Base-by-base conservation (phyloP, 202 grass and related monocot species). In the Musa balbisiana region DNA sequence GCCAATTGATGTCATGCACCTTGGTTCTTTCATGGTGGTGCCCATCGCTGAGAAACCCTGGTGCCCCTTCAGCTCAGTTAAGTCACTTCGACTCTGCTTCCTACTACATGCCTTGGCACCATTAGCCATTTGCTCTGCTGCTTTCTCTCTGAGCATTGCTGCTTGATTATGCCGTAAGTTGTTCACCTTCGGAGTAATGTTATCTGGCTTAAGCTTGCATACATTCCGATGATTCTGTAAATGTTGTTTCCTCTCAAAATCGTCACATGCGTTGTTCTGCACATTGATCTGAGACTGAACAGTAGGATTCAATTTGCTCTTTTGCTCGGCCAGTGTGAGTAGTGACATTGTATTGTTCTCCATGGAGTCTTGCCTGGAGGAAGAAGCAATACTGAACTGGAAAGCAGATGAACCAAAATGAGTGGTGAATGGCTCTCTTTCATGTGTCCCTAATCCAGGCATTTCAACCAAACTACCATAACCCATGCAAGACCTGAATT, bases 61-160 rank as follows among this genome's bases (percentile, higher is more conserved):
- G 6, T 8, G 76, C 62, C 52, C 2, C 19, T 49, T 27, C 27
- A 56, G 76, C 23, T 60, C 49, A 77, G 58, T 63, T 17, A 62
- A 74, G 50, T 64, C 74, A 59, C 71, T 25, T 83, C 26, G 80
- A 0, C 64, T 79, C 71, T 16, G 80, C 73, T 65, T 74, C 27
- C 59, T 76, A 63, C 17, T 76, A 19, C 71, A 64, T 29, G 76
- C 82, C 68, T 70, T 80, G 51, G 54, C 88, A n/a, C 80, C 80
- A 2, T 79, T 6, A 17, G 78, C 67, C 9, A 80, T 29, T 29
- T 29, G 27, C 27, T 29, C 27, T 29, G 27, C 27, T 29, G 27
- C 16, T 55, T 74, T 90, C 25, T 76, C 66, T 11, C 59, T 56
- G 76, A 50, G 26, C 6, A 27, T 16, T 43, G 26, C 8, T 9